A percentile compares a stretch with the other conserved stretches of the same genome.
phyloP scores from a whole-genome alignment of 2,329 filamentous ascomycete genomes.

The Alternaria postmessia region DNA sequence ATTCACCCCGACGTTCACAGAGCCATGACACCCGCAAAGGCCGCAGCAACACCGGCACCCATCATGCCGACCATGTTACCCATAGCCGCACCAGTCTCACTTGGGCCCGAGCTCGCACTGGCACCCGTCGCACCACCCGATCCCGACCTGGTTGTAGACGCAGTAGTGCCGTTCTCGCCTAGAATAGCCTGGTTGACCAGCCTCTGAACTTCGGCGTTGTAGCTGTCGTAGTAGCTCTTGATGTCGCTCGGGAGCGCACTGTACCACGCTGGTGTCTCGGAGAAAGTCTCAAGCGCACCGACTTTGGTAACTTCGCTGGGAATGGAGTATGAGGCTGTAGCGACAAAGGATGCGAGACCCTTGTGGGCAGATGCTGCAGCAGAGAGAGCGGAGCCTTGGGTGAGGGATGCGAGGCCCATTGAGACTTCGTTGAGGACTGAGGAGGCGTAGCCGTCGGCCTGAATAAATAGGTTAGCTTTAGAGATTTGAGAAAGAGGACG shows the following conservation, averaged over 20 bases:
- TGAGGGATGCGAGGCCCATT: conserved; percentile 22
- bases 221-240: conserved; percentile 34
- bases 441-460: conserved; percentile 26
- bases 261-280: conserved; percentile 31
- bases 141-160: conserved; percentile 1
- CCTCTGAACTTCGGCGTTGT: conserved; percentile 27
- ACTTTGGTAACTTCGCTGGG: conserved; percentile 26
- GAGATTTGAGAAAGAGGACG: neutral
- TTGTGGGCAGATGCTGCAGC: conserved; percentile 27
- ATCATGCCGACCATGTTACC: conserved; percentile 19
- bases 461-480: neutral
- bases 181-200: conserved; percentile 25
- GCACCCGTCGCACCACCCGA: conserved; percentile 4
- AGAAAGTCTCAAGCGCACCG: conserved; percentile 24
- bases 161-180: conserved; percentile 15
- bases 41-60: conserved; percentile 29
- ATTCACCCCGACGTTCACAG: conserved; percentile 19
- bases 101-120: conserved; percentile 1
- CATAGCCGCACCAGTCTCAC: conserved; percentile 12
- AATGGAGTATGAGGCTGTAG: conserved; percentile 28
- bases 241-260: conserved; percentile 34
- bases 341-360: conserved; percentile 31
- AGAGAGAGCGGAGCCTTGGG: conserved; percentile 18
- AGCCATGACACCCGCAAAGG: conserved; percentile 33
- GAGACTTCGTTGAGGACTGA: conserved; percentile 23